A percentile compares a stretch with the other conserved stretches of the same genome.
These are phyloP conservation scores for Periconia sp. DNA, from an alignment of 2,329 filamentous ascomycete genomes.

Conservation along the genomic window DNA sequence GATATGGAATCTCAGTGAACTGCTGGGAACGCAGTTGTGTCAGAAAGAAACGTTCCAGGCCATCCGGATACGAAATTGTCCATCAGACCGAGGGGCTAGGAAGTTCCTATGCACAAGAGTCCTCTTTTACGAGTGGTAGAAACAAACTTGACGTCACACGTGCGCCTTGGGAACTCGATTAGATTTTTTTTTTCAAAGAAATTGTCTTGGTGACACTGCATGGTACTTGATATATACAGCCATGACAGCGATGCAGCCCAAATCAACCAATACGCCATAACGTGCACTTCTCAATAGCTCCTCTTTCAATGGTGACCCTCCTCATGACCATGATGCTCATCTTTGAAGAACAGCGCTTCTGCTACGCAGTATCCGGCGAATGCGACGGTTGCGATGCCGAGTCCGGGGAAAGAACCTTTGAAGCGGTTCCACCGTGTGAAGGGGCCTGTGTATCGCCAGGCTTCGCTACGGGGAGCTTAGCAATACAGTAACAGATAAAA, in stretches of 20 bases:
- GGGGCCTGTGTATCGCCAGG: conserved; percentile 89
- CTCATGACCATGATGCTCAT: conserved; percentile 53
- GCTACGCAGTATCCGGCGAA: conserved; percentile 89
- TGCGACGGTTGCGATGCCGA: conserved; percentile 90
- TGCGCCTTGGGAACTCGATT: no score
- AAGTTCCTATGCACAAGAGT: no score
- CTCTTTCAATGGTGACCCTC: conserved; percentile 31
- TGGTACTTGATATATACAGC: conserved; percentile 44
- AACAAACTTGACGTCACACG: no score
- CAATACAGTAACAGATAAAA: conserved; percentile 9
- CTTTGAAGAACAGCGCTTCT: conserved; percentile 84
- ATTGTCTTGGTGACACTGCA: conserved; percentile 21
- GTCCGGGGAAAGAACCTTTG: conserved; percentile 82
- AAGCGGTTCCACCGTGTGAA: conserved; percentile 92
- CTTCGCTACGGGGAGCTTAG: conserved; percentile 68
- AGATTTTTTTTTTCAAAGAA: no score
- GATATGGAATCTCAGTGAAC: no score
- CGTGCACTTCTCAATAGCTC: conserved; percentile 18
- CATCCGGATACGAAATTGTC: no score
- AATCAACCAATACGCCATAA: conserved; percentile 41
- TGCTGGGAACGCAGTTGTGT: no score
- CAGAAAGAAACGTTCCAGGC: no score
- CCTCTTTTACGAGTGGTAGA: no score
- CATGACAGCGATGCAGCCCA: conserved; percentile 28
- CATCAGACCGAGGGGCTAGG: no score